A percentile compares a stretch with the other conserved stretches of the same genome.
phyloP scores from a whole-genome alignment of 176 grass and related monocot genomes.

The Avena atlantica region DNA sequence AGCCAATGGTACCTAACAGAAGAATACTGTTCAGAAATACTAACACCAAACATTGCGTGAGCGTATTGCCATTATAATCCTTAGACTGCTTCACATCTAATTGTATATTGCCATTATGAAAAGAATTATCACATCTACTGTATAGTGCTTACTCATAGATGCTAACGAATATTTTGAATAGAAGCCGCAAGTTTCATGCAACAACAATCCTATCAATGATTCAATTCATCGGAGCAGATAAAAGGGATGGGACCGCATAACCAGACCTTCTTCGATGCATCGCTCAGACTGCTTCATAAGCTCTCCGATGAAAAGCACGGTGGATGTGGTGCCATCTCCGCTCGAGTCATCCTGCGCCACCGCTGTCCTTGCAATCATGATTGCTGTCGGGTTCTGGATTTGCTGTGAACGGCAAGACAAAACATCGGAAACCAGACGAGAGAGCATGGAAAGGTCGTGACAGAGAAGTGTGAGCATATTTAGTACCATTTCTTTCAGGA shows the following conservation, averaged over 20 bases:
- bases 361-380: constrained; percentile 96
- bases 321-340: constrained; percentile 94
- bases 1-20: not conserved
- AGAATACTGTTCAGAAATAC: not conserved
- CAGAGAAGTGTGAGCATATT: not conserved
- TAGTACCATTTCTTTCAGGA: constrained; percentile 94
- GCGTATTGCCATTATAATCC: not conserved
- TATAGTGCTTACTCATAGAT: not conserved
- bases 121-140: not conserved
- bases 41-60: not conserved
- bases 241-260: not conserved
- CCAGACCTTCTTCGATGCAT: constrained; percentile 83
- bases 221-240: not conserved
- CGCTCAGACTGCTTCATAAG: constrained; percentile 94
- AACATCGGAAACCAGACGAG: not conserved
- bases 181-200: constrained; percentile 4
- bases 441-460: not conserved
- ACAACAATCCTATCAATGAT: not conserved
- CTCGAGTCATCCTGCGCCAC: constrained; percentile 86
- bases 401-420: constrained; percentile 49
- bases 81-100: too few species aligned
- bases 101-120: not conserved
- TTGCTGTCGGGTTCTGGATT: constrained; percentile 97
- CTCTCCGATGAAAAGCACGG: constrained; percentile 93
- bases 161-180: not conserved